Evolutionary conservation across 148 eudicot genomes (phyloP), one percentile per base, ranked within the genome.

Genomic region (Drosera capensis): DNA sequence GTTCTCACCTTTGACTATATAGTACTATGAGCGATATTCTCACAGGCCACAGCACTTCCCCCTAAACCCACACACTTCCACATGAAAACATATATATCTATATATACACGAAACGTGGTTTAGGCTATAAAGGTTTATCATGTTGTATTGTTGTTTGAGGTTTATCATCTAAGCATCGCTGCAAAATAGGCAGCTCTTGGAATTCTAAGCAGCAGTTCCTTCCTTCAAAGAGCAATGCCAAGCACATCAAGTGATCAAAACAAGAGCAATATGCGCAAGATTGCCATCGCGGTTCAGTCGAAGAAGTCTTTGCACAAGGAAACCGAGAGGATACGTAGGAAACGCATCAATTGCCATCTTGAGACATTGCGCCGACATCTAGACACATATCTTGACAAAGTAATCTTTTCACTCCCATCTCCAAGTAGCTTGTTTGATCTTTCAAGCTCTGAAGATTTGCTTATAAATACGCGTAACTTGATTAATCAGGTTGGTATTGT

Each of bases 341-440:
- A 71, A 66, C 77, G 96, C 22, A 86, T 86, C 68, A 86, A 82
- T 49, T 65, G 52, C 36, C 96, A 86, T 54, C 70, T 86, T 48
- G 69, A 81, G 48, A 82, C 96, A 24, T 94, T 86, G 15, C 75
- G 92, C 8, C 14, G 37, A 23, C 64, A 46, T 0, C 21, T 45
- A 15, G 31, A 45, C 14, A 49, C 63, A 22, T 34, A 25, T 0
- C 43, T 40, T 16, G 46, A 46, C 5, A 29, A 3, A 34, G 28
- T 30, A 19, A 43, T 42, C n/a, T n/a, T n/a, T n/a, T n/a, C n/a
- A 15, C 9, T 48, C 41, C 62, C 62, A 20, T 20, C 62, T 51
- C 19, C 35, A 3, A 0, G 61, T 39, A 13, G 53, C 52, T 1
- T 45, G 46, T 13, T 16, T 18, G 20, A 46, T 57, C 6, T 25